Conservation (phyloP, 2,329 filamentous ascomycete genomes). For the Boeremia exigua region DNA sequence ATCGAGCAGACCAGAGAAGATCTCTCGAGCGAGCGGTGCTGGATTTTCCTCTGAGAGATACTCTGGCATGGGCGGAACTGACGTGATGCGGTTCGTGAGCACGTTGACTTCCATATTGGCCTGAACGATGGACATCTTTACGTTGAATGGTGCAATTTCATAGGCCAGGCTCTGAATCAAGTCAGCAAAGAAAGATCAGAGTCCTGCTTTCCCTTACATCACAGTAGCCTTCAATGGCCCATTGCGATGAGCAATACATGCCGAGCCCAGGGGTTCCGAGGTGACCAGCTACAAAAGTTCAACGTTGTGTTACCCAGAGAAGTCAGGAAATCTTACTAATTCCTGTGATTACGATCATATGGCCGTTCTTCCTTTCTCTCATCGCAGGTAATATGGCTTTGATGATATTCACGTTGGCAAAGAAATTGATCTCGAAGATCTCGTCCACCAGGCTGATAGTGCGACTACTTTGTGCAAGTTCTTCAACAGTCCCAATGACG, state of each 20-base stretch:
- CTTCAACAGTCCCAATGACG: constrained; percentile 88
- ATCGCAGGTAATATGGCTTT: constrained; percentile 84
- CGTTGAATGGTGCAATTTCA: constrained; percentile 93
- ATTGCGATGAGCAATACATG: constrained; percentile 90
- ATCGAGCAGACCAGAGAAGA: constrained; percentile 80
- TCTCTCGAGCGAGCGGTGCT: constrained; percentile 82
- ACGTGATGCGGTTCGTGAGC: constrained; percentile 84
- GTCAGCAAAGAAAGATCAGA: not conserved
- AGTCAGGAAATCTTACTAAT: constrained; percentile 62
- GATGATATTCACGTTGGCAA: constrained; percentile 95
- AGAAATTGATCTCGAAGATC: constrained; percentile 95
- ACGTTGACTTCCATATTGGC: constrained; percentile 91
- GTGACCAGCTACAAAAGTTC: constrained; percentile 68
- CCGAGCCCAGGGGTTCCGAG: constrained; percentile 90
- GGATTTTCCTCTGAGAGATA: constrained; percentile 73
- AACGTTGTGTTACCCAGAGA: constrained; percentile 3
- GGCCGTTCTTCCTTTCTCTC: constrained; percentile 79
- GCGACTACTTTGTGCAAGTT: constrained; percentile 74
- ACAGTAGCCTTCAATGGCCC: constrained; percentile 95
- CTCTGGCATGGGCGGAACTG: constrained; percentile 76
- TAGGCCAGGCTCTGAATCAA: constrained; percentile 74
- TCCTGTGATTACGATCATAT: constrained; percentile 88
- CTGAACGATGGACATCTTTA: constrained; percentile 95
- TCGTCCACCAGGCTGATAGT: constrained; percentile 82
- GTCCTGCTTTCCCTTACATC: constrained; percentile 61